Percentiles rank a stretch among this genome's conserved stretches.
These are phyloP conservation scores for Raffaelea deltoideospora DNA, from an alignment of 2,329 filamentous ascomycete species.

Conservation along the genomic window DNA sequence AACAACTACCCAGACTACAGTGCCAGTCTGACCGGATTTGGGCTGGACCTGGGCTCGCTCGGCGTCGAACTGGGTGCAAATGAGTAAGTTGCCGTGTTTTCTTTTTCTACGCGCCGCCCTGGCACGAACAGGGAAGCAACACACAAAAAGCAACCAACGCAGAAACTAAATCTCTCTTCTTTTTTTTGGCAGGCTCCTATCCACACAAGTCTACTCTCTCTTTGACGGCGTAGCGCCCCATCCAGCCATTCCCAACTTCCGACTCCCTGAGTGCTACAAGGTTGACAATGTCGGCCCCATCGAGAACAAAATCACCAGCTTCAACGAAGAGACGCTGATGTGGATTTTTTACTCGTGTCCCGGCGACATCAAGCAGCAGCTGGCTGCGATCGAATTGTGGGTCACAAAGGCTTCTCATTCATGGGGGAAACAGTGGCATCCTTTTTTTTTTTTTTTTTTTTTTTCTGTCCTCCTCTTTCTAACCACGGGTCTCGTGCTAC, in stretches of 20 bases:
- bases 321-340: slow-evolving; percentile 54
- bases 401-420: too few relatives aligned
- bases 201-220: slow-evolving; percentile 44
- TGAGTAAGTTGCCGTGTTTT: slow-evolving; percentile 33
- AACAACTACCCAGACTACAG: slow-evolving; percentile 49
- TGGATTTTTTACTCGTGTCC: slow-evolving; percentile 58
- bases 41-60: slow-evolving; percentile 40
- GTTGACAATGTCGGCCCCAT: slow-evolving; percentile 52
- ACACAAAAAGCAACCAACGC: neutral
- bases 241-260: slow-evolving; percentile 40
- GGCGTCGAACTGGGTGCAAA: slow-evolving; percentile 41
- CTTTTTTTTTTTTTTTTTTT: too few relatives aligned
- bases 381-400: slow-evolving; percentile 49
- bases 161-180: too few relatives aligned
- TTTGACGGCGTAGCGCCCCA: slow-evolving; percentile 45
- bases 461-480: too few relatives aligned
- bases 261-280: slow-evolving; percentile 49
- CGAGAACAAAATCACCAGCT: slow-evolving; percentile 48
- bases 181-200: slow-evolving; percentile 38
- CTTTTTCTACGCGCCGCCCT: too few relatives aligned
- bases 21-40: slow-evolving; percentile 42
- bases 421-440: neutral
- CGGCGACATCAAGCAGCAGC: slow-evolving; percentile 44
- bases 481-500: neutral
- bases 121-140: neutral